Evolutionary conservation across 768 basidiomycete genomes (phyloP).

Genomic region (Boletellus emodensis): DNA sequence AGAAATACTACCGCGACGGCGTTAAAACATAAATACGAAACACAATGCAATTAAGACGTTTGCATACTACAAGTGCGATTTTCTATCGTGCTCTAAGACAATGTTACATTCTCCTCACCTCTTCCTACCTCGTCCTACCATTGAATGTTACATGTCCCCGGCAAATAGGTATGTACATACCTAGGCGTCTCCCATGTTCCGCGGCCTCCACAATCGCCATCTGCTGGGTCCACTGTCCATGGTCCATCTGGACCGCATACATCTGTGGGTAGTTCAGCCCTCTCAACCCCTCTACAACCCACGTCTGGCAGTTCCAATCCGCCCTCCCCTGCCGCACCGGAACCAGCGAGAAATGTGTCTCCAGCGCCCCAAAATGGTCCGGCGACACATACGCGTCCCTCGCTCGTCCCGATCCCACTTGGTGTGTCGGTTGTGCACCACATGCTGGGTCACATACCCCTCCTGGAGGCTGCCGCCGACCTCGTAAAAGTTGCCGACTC

Average conservation of each 20-base stretch:
- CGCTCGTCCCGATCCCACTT: constrained; percentile 14
- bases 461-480: constrained; percentile 7
- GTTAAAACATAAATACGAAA: not conserved
- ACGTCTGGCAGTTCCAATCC: constrained; percentile 19
- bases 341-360: constrained; percentile 11
- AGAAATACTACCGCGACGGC: no score
- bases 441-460: constrained; percentile 14
- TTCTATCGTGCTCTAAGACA: not conserved
- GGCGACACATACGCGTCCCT: constrained; percentile 8
- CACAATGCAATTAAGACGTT: not conserved
- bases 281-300: constrained; percentile 18
- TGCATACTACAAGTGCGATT: not conserved
- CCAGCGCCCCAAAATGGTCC: not conserved
- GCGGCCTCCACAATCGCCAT: constrained; percentile 16
- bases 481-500: constrained; percentile 20
- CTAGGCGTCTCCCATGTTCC: constrained; percentile 16
- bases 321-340: constrained; percentile 9
- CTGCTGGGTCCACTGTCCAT: constrained; percentile 8
- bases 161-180: no score
- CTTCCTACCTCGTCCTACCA: no score
- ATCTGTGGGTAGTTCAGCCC: constrained; percentile 12
- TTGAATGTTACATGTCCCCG: not conserved
- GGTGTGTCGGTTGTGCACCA: constrained; percentile 12
- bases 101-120: not conserved
- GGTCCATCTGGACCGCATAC: constrained; percentile 16